Percentiles rank a stretch among this genome's conserved stretches.
phyloP scores from a whole-genome alignment of 345 rosid genomes.

The Arabis alpina region DNA sequence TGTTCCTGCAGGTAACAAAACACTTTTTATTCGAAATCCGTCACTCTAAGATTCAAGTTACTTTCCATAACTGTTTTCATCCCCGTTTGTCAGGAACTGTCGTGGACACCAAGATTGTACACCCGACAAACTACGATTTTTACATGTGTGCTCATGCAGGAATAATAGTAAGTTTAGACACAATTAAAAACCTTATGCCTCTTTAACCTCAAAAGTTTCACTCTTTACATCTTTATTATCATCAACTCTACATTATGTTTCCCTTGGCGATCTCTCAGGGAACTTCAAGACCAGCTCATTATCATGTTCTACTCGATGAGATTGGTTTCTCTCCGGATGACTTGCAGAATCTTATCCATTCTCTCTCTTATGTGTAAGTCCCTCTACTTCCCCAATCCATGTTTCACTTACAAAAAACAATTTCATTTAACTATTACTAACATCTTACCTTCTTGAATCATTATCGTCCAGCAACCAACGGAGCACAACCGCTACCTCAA shows the following conservation, averaged over 20 bases:
- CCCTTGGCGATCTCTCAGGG: conserved; percentile 49
- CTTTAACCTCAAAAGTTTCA: conserved; percentile 5
- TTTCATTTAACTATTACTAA: background rate
- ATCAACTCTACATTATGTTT: conserved; percentile 13
- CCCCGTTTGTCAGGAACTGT: conserved; percentile 63
- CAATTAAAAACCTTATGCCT: background rate
- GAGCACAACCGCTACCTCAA: conserved; percentile 78
- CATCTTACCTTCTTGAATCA: conserved; percentile 21
- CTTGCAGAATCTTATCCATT: conserved; percentile 70
- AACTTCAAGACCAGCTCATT: conserved; percentile 92
- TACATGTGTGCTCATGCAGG: conserved; percentile 93
- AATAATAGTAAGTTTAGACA: conserved; percentile 56
- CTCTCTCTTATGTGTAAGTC: conserved; percentile 85
- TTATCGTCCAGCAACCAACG: conserved; percentile 67
- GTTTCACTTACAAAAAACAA: background rate
- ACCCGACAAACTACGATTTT: conserved; percentile 85
- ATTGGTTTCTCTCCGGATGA: conserved; percentile 78
- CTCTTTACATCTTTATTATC: background rate
- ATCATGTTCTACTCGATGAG: conserved; percentile 80
- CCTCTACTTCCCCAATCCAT: background rate
- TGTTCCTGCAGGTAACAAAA: conserved; percentile 80
- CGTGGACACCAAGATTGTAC: conserved; percentile 80
- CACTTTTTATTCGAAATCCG: background rate
- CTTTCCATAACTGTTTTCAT: conserved; percentile 1
- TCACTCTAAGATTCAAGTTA: conserved; percentile 10